Evolutionary conservation across 148 eudicot species (phyloP).

Genomic region (Rhododendron henanense): DNA sequence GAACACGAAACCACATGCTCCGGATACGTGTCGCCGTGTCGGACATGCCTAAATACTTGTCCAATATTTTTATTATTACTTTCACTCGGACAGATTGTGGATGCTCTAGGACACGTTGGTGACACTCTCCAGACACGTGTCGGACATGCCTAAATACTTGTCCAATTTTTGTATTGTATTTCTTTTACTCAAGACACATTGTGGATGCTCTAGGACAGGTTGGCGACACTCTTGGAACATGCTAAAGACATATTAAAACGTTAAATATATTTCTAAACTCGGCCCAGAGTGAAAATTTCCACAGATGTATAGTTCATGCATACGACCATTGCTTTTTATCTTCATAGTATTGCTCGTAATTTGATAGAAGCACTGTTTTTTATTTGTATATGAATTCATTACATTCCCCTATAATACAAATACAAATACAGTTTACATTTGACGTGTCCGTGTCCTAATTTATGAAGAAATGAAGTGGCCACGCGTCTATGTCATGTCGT

Average conservation of each 20-base stretch:
- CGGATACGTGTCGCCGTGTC: not conserved
- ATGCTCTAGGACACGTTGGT: no score
- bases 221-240: not conserved
- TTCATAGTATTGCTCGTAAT: not conserved
- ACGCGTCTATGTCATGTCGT: no score
- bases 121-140: no score
- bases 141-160: not conserved
- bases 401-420: not conserved
- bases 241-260: not conserved
- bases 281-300: not conserved
- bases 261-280: not conserved
- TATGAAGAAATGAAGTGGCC: not conserved
- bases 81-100: no score
- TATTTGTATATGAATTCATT: no score
- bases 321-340: not conserved
- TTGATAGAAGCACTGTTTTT: not conserved
- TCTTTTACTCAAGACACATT: not conserved
- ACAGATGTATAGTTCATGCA: not conserved
- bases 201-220: not conserved
- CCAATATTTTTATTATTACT: not conserved
- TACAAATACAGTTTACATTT: no score
- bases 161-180: no score
- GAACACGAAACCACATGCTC: not conserved
- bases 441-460: no score
- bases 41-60: not conserved